Base-by-base conservation (phyloP, 805 yeast species). In the Kluyveromyces dobzhanskii region DNA sequence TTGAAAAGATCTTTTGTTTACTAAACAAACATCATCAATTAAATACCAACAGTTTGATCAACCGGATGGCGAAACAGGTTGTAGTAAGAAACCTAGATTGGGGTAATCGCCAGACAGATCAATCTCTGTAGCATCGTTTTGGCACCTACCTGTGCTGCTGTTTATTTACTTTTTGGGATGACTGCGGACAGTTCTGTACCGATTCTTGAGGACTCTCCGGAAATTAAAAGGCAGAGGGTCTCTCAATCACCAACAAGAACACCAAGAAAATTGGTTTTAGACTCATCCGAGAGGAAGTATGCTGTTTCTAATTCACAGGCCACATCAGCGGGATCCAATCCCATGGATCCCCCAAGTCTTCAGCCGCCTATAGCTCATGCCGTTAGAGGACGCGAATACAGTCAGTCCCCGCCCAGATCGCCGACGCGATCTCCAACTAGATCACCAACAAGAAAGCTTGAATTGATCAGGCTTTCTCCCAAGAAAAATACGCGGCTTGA, bases 381-480 rank as follows among this genome's bases (percentile, higher is more conserved):
- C 9, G 53, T 63, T 0, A 56, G 62, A 37, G 67, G 70, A 0
- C 58, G 65, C 4, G 59, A 56, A 35, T 56, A 47, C 41, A 53
- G 63, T 2, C 59, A 51, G 41, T 53, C 57, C 6, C 55, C 59
- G 6, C 51, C 54, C 9, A 49, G 53, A 31, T 46, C 53, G 9
- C 56, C 54, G 7, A 56, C 53, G 6, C 53, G 67, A 11, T 65
- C 67, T 8, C 62, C 61, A 21, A 46, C 48, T 12, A 56, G 66
- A 45, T 57, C 67, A 3, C 62, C 69, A 1, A 59, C 63, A 35
- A 57, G 62, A 35, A 66, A 63, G 16, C 48, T 65, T n/a, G 69
- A 66, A 47, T 50, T 67, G 40, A 63, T 67, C 27, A 64, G 64
- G 34, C 47, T 66, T 4, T 67, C 72, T 1, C 72, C 71, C 9